phyloP scores from a whole-genome alignment of 1,139 yeast species.

The Kodamaea alishanica region DNA sequence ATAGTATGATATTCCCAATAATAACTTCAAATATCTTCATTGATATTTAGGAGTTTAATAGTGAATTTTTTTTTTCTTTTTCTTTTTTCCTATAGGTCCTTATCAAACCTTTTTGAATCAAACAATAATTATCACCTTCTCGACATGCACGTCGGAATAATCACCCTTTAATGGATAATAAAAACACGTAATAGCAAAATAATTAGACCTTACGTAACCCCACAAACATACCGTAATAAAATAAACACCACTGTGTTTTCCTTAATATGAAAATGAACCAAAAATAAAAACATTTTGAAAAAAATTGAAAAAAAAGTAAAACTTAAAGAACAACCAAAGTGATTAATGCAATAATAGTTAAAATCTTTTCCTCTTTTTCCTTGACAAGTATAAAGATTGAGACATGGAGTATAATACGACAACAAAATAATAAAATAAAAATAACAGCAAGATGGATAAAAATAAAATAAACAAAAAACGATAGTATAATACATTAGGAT shows the following conservation, averaged over 20 bases:
- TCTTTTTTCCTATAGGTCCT: too few relatives aligned
- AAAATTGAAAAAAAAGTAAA: slow-evolving; percentile 13
- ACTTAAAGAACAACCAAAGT: slow-evolving; percentile 16
- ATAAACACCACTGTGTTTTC: background rate
- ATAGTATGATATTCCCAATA: too few relatives aligned
- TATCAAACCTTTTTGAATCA: too few relatives aligned
- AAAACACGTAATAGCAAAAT: slow-evolving; percentile 1
- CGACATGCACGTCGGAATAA: slow-evolving; percentile 8
- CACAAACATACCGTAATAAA: background rate
- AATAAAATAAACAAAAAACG: slow-evolving; percentile 5
- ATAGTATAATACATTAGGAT: slow-evolving; percentile 7
- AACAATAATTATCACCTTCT: too few relatives aligned
- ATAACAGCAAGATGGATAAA: slow-evolving; percentile 3
- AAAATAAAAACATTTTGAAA: background rate
- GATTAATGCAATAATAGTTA: slow-evolving; percentile 22
- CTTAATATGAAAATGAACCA: background rate
- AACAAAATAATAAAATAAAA: slow-evolving; percentile 8
- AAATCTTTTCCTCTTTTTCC: slow-evolving; percentile 18
- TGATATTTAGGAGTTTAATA: too few relatives aligned
- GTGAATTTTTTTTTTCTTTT: too few relatives aligned
- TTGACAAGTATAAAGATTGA: slow-evolving; percentile 23
- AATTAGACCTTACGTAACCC: slow-evolving; percentile 6
- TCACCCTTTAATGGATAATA: background rate
- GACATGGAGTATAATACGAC: slow-evolving; percentile 25
- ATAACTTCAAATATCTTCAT: too few relatives aligned